These are phyloP conservation scores for Suillus subaureus DNA, from an alignment of 768 basidiomycete species.

Conservation along the genomic window DNA sequence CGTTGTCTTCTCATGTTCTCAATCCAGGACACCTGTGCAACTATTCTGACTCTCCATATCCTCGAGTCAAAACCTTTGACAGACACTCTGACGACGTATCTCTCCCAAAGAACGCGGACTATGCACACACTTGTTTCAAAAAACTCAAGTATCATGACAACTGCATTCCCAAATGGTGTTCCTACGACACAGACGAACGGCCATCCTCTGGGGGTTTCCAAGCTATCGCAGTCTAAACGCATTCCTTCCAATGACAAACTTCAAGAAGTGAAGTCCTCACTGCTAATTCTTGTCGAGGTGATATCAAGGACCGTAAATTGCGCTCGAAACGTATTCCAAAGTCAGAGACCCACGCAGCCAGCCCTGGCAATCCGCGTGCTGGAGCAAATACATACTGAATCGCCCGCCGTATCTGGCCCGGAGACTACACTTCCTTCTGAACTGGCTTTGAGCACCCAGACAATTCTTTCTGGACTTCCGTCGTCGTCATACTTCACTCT, in stretches of 20 bases:
- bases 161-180: constrained; percentile 35
- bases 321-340: constrained; percentile 59
- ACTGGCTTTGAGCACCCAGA: constrained; percentile 65
- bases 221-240: constrained; percentile 5
- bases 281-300: constrained; percentile 52
- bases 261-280: constrained; percentile 55
- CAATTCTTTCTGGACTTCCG: constrained; percentile 69
- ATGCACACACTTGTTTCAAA: constrained; percentile 49
- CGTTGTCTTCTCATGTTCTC: background rate
- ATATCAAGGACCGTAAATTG: constrained; percentile 61
- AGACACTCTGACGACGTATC: constrained; percentile 70
- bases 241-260: constrained; percentile 37
- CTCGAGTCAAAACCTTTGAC: constrained; percentile 81
- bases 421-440: constrained; percentile 45
- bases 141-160: background rate
- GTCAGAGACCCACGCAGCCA: constrained; percentile 25
- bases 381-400: constrained; percentile 62
- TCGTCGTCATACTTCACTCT: constrained; percentile 83
- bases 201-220: constrained; percentile 26
- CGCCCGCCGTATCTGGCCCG: constrained; percentile 22
- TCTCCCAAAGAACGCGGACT: constrained; percentile 69
- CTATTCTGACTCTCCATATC: constrained; percentile 82
- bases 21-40: constrained; percentile 70
- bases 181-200: constrained; percentile 37
- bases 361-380: constrained; percentile 62